phyloP scores from a whole-genome alignment of 2,329 filamentous ascomycete species.

The Arthrobotrys pseudoclavata region DNA sequence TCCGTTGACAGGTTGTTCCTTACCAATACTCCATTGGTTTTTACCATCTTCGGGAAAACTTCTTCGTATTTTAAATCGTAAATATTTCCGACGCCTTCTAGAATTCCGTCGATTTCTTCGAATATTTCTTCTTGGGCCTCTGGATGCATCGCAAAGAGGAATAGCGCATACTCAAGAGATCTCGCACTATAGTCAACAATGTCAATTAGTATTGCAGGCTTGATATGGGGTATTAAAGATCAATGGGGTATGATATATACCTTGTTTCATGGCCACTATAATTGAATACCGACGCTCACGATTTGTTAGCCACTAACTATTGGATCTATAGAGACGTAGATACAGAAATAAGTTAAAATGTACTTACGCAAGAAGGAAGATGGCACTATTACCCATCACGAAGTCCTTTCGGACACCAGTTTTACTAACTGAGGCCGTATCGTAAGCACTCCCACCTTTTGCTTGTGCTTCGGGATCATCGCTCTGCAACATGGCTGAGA shows the following conservation, averaged over 20 bases:
- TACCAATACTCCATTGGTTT: conserved; percentile 34
- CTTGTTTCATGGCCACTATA: conserved; percentile 26
- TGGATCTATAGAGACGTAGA: not conserved
- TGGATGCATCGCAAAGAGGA: conserved; percentile 36
- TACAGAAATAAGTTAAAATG: not conserved
- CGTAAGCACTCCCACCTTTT: not conserved
- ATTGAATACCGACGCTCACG: not conserved
- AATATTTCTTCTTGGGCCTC: conserved; percentile 21
- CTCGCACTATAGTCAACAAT: not conserved
- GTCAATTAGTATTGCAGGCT: not conserved
- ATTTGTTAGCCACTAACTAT: not conserved
- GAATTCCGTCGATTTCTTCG: conserved; percentile 27
- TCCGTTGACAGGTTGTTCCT: not conserved
- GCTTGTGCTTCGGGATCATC: conserved; percentile 30
- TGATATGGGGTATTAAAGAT: not conserved
- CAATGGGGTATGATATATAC: not conserved
- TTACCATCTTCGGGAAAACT: conserved; percentile 31
- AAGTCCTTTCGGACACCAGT: conserved; percentile 24
- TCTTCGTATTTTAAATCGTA: conserved; percentile 33
- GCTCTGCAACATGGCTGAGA: conserved; percentile 27
- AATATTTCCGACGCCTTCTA: conserved; percentile 32
- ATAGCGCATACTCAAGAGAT: conserved; percentile 18
- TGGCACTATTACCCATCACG: conserved; percentile 32
- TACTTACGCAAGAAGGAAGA: conserved; percentile 34
- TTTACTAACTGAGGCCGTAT: conserved; percentile 20